A percentile compares a stretch with the other conserved stretches of the same genome.
Conservation (phyloP, 371 early-diverging fungal genomes). For the Mucor piriformis region DNA sequence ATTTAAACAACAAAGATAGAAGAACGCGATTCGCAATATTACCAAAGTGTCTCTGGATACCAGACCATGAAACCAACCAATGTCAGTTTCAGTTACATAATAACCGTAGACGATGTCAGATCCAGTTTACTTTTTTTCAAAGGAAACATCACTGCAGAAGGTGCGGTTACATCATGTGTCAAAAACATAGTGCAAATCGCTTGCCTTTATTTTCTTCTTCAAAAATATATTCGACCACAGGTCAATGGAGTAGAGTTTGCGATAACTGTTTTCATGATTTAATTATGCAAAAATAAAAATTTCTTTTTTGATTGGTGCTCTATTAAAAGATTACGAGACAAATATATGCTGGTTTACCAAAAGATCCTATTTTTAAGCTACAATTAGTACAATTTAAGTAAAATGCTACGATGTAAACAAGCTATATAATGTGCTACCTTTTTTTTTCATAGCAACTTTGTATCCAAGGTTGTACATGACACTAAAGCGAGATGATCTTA, state of each 20-base stretch:
- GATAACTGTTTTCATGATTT: constrained; percentile 43
- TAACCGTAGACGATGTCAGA: constrained; percentile 14
- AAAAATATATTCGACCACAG: constrained; percentile 9
- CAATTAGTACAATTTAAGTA: too few species aligned
- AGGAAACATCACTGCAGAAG: constrained; percentile 49
- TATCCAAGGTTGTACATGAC: too few species aligned
- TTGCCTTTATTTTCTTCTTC: constrained; percentile 37
- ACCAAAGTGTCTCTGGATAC: constrained; percentile 41
- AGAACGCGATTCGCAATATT: constrained; percentile 31
- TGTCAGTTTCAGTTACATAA: constrained; percentile 35
- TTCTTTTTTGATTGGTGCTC: not conserved
- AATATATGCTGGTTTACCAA: too few species aligned
- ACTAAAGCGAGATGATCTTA: too few species aligned
- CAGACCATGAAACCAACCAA: constrained; percentile 35
- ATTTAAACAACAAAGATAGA: constrained; percentile 31
- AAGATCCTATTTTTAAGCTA: too few species aligned
- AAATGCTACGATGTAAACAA: too few species aligned
- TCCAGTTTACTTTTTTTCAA: constrained; percentile 37
- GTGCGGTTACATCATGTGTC: constrained; percentile 45
- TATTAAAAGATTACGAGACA: too few species aligned
- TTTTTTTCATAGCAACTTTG: too few species aligned
- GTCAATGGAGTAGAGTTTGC: constrained; percentile 47
- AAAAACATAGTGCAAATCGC: constrained; percentile 42
- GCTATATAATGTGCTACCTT: too few species aligned
- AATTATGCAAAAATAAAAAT: constrained; percentile 21